Evolutionary conservation across 1,284 basidiomycete species (phyloP).

Genomic region (Boletellus deceptivus): DNA sequence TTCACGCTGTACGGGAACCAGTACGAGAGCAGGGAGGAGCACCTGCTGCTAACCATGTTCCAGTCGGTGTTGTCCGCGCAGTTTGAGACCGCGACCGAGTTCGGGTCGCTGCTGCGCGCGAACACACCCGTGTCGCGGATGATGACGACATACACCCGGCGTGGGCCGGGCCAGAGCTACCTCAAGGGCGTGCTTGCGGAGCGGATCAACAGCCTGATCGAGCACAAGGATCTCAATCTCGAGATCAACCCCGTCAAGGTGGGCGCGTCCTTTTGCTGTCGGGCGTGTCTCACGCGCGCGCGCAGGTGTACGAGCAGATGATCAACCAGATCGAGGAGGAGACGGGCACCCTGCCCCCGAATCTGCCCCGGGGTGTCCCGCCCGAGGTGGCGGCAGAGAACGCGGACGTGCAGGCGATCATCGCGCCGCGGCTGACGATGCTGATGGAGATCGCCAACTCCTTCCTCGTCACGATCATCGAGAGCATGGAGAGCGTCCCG

Average conservation of each 20-base stretch:
- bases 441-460: conserved; percentile 99
- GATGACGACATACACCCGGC: conserved; percentile 99
- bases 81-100: conserved; percentile 97
- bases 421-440: conserved; percentile 94
- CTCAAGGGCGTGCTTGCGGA: conserved; percentile 96
- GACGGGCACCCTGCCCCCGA: conserved; percentile 85
- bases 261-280: not conserved
- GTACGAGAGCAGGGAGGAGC: conserved; percentile 98
- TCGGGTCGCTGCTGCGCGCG: conserved; percentile 93
- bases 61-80: conserved; percentile 97
- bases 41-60: conserved; percentile 98
- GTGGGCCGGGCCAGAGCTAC: conserved; percentile 97
- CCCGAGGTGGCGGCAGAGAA: conserved; percentile 94
- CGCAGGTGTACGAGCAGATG: conserved; percentile 95
- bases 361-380: conserved; percentile 88
- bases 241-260: conserved; percentile 99
- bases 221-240: conserved; percentile 97
- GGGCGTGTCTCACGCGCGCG: not conserved
- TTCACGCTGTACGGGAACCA: conserved; percentile 99
- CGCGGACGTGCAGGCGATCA: conserved; percentile 94
- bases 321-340: conserved; percentile 97
- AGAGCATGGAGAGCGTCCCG: conserved; percentile 95
- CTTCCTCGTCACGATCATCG: conserved; percentile 97
- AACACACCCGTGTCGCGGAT: conserved; percentile 99
- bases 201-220: conserved; percentile 96